These are phyloP conservation scores for Diversispora eburnea DNA, from an alignment of 192 early-diverging fungal species.

Conservation along the genomic window DNA sequence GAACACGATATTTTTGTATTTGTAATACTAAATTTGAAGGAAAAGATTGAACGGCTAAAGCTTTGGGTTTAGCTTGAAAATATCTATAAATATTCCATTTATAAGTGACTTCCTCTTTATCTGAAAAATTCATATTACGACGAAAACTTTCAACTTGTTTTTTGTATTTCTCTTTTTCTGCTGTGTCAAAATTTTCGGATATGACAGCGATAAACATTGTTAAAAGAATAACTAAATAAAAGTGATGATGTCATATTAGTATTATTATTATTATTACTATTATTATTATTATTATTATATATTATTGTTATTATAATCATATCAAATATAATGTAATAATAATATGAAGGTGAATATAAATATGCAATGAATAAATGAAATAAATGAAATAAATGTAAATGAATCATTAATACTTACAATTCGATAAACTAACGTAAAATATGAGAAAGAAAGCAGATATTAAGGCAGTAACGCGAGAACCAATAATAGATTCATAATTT, in stretches of 20 bases:
- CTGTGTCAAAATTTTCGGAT: constrained; percentile 62
- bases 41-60: constrained; percentile 39
- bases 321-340: neutral
- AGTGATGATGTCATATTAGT: neutral
- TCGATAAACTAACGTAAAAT: constrained; percentile 54
- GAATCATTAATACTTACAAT: constrained; percentile 44
- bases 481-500: constrained; percentile 31
- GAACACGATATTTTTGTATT: constrained; percentile 48
- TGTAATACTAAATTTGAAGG: constrained; percentile 41
- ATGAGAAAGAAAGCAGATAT: constrained; percentile 48
- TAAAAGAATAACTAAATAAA: constrained; percentile 50
- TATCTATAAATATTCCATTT: constrained; percentile 51
- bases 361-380: neutral
- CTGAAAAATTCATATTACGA: constrained; percentile 29
- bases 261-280: neutral
- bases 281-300: neutral
- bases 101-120: constrained; percentile 40
- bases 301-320: neutral
- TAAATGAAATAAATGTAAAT: neutral
- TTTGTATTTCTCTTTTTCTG: constrained; percentile 51
- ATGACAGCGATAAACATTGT: constrained; percentile 65
- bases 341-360: neutral
- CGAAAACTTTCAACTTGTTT: constrained; percentile 48
- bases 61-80: constrained; percentile 48
- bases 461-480: constrained; percentile 30